Conservation (phyloP, 1,284 basidiomycete genomes). For the Leucoagaricus sp. region DNA sequence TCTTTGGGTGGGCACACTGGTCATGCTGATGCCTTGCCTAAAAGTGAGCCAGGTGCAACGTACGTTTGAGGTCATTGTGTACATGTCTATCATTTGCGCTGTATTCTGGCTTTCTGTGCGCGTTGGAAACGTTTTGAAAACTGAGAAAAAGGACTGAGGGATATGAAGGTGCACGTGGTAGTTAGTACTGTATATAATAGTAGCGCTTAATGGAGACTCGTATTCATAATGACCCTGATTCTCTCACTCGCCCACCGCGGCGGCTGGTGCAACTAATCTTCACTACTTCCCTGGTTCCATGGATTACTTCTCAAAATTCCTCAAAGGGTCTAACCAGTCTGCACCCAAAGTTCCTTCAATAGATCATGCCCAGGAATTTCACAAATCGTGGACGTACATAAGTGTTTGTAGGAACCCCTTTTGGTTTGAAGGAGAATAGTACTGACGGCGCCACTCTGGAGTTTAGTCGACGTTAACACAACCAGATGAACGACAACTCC, state of each 20-base stretch:
- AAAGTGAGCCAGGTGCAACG: constrained; percentile 8
- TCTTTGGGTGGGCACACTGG: constrained; percentile 10
- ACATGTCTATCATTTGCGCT: constrained; percentile 12
- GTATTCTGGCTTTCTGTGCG: constrained; percentile 11
- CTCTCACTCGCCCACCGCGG: neutral
- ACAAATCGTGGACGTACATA: constrained; percentile 70
- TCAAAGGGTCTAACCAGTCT: constrained; percentile 53
- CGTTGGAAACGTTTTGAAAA: neutral
- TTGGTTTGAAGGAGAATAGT: neutral
- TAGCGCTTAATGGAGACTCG: too few relatives aligned
- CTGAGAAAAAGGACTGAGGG: constrained; percentile 1
- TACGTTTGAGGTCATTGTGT: constrained; percentile 13
- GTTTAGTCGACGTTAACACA: constrained; percentile 71
- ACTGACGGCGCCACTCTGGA: constrained; percentile 3
- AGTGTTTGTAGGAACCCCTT: constrained; percentile 49
- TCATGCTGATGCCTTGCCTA: constrained; percentile 14
- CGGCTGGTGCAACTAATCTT: neutral
- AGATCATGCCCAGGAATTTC: constrained; percentile 72
- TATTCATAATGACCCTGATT: neutral
- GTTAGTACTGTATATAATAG: neutral
- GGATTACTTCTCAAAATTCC: constrained; percentile 86
- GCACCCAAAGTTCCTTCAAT: constrained; percentile 48
- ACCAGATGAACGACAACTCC: constrained; percentile 82
- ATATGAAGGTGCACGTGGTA: neutral
- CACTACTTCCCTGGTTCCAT: constrained; percentile 38